Evolutionary conservation across 78 protist species (phyloP), one percentile per base, ranked within the genome.

Genomic region (Isochrysis galbana): DNA sequence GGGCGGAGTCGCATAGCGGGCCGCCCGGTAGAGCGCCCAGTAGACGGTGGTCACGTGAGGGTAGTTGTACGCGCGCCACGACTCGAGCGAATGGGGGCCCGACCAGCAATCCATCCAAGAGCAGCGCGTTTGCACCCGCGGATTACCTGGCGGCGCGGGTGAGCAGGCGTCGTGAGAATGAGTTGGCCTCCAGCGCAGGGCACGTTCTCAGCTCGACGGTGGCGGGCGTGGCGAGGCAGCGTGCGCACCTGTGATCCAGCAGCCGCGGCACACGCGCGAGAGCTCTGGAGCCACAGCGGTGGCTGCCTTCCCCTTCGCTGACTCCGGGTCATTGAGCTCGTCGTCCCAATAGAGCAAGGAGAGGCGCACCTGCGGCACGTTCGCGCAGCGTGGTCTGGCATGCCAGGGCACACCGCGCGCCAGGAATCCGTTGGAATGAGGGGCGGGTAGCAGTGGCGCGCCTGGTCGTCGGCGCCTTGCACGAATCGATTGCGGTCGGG

Each of bases 31-130:
- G 47, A 77, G 86, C n/a, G 34, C 26, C 86, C 86, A 77, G 47
- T 77, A 77, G 47, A 77, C 48, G 26, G 86, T 21, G 34, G 86
- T 39, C 22, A 77, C 86, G 86, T 77, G 86, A 44, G 86, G 86
- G 48, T 77, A 77, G 86, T 77, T 77, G 86, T 41, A 77, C 86
- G 86, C 86, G 46, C 86, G 86, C 86, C 86, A 77, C n/a, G n/a
- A 25, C 86, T 77, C 45, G 86, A 41, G 47, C n/a, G 47, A 17
- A 25, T 77, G 42, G n/a, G 4, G 32, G 38, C 25, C 34, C 19
- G 48, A 41, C 86, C 86, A 77, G 86, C 86, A 77, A 46, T 36
- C 45, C 42, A 77, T 39, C 86, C 86, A 77, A 26, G 42, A 77
- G 47, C 86, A 77, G 41, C 80, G 80, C n/a, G n/a, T n/a, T n/a